These are phyloP conservation scores for Anthostomella pinea DNA, from an alignment of 2,329 filamentous ascomycete species.

Conservation along the genomic window DNA sequence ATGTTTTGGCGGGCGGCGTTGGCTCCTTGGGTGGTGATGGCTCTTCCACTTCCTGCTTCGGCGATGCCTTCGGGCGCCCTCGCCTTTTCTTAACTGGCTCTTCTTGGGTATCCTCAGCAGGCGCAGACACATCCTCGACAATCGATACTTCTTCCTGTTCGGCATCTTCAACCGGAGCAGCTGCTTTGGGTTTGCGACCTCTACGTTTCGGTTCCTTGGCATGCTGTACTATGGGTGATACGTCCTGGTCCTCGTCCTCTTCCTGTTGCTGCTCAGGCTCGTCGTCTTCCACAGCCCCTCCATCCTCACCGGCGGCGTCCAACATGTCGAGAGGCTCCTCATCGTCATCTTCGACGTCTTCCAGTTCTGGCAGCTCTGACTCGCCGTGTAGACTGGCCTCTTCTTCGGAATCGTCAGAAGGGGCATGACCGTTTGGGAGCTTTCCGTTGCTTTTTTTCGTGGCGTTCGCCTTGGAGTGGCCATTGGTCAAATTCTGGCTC, in stretches of 20 bases:
- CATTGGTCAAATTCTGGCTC: constrained; percentile 17
- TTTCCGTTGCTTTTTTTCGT: constrained; percentile 21
- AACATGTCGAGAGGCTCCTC: constrained; percentile 25
- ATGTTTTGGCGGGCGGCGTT: constrained; percentile 17
- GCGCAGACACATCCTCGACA: constrained; percentile 7
- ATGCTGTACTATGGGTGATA: constrained; percentile 18
- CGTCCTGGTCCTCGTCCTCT: constrained; percentile 25
- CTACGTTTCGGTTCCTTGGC: constrained; percentile 21
- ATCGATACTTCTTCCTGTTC: constrained; percentile 15
- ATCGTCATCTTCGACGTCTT: constrained; percentile 23
- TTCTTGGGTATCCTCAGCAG: constrained; percentile 17
- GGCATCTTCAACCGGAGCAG: constrained; percentile 17
- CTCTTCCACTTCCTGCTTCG: constrained; percentile 12
- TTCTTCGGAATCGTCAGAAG: constrained; percentile 17
- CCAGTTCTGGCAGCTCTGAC: constrained; percentile 16
- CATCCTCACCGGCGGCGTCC: constrained; percentile 22
- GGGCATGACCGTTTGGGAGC: constrained; percentile 17
- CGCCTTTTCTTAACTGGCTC: constrained; percentile 26
- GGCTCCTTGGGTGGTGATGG: constrained; percentile 8
- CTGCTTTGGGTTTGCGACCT: constrained; percentile 27
- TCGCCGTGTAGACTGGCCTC: constrained; percentile 29
- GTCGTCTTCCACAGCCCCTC: constrained; percentile 7
- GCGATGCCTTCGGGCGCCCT: constrained; percentile 24
- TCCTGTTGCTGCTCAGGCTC: constrained; percentile 12
- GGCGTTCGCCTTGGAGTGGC: constrained; percentile 26